Evolutionary conservation across 257 asterid species (phyloP).

Genomic region (Ballota nigra): DNA sequence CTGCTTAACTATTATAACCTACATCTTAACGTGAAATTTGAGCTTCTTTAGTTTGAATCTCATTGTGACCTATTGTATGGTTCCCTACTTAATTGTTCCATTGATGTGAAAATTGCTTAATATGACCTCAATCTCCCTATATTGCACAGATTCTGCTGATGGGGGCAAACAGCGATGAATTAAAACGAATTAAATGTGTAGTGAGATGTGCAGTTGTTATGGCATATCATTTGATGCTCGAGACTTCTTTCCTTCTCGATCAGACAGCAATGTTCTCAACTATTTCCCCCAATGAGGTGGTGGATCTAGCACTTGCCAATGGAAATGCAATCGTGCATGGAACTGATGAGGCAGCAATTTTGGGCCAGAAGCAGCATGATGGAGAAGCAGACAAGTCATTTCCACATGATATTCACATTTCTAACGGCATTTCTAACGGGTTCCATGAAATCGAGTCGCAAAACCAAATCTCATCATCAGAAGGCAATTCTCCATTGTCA

Average conservation of each 20-base stretch:
- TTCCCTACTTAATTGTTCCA: not conserved
- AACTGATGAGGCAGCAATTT: slow-evolving; percentile 28
- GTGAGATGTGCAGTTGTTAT: slow-evolving; percentile 87
- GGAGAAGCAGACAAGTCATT: slow-evolving; percentile 27
- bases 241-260: slow-evolving; percentile 82
- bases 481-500: slow-evolving; percentile 41
- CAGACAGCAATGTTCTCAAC: slow-evolving; percentile 89
- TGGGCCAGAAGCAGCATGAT: slow-evolving; percentile 30
- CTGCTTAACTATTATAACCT: not conserved
- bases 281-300: slow-evolving; percentile 45
- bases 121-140: not conserved
- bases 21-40: not conserved
- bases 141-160: slow-evolving; percentile 72
- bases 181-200: slow-evolving; percentile 82
- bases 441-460: slow-evolving; percentile 33
- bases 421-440: slow-evolving; percentile 55
- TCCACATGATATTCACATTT: slow-evolving; percentile 43
- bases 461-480: slow-evolving; percentile 23
- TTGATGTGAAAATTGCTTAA: not conserved
- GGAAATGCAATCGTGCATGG: slow-evolving; percentile 23
- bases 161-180: slow-evolving; percentile 78
- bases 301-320: slow-evolving; percentile 36
- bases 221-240: slow-evolving; percentile 97
- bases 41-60: not conserved
- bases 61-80: not conserved